Base-by-base conservation (phyloP, 805 yeast genomes). In the Ogataea methylovora region DNA sequence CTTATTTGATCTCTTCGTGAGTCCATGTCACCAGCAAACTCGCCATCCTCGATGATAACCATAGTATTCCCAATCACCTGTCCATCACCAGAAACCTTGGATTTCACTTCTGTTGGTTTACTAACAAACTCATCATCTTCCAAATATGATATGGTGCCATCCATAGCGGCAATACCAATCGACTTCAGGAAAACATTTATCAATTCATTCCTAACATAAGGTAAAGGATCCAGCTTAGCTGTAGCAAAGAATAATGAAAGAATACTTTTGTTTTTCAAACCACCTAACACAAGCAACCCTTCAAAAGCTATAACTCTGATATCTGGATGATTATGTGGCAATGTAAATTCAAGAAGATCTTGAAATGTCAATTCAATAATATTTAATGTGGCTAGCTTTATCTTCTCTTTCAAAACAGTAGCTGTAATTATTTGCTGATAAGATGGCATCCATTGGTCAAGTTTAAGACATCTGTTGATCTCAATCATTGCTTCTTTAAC, bases 371-470 rank as follows among this genome's bases (percentile, higher is more conserved):
- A 52, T 5, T 63, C 58, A 16, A 72, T 61, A 8, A 76, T 55
- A 0, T 86, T 85, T 14, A 62, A 60, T 10, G 69, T 54, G 0
- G 81, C 76, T 27, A 92, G 58, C 24, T 63, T 55, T 27, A 83
- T 66, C 42, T 80, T 83, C 42, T 74, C 79, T 26, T 60, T 56
- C 16, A 87, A 45, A 20, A 87, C 73, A 5, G 73, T 61, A 19
- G 65, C 56, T 13, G 87, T 67, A 26, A 84, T 61, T 24, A 67
- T 41, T 37, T 69, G 53, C 34, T 76, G 79, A 41, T 72, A 76
- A 0, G 95, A 79, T 1, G 96, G 90, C 7, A 81, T 67, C 94
- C 94, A 86, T 28, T 73, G 77, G 49, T 90, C 97, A 60, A 92
- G 68, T 41, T 87, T 76, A 44, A 77, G 75, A 39, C 78, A 70